These are phyloP conservation scores for Angomonas desouzai DNA, from an alignment of 208 protist genomes.

Conservation along the genomic window DNA sequence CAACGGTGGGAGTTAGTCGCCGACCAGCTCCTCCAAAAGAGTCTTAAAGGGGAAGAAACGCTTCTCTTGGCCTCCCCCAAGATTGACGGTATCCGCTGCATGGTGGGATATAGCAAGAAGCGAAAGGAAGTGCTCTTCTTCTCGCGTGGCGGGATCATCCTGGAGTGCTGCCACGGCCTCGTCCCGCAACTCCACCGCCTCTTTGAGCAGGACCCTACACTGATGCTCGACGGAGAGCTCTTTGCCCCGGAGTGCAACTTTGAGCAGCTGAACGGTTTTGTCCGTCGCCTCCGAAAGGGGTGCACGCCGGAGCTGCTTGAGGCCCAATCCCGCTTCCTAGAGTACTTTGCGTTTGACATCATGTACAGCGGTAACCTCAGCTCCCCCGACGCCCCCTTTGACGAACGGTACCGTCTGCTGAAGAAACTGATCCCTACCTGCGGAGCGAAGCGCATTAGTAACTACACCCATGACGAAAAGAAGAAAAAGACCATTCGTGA, in stretches of 20 bases:
- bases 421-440: conserved; percentile 77
- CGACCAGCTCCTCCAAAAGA: conserved; percentile 34
- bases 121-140: conserved; percentile 75
- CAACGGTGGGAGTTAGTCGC: conserved; percentile 75
- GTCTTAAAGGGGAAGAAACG: conserved; percentile 18
- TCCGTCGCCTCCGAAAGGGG: conserved; percentile 46
- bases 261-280: conserved; percentile 81
- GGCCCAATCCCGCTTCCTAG: conserved; percentile 51
- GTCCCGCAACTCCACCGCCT: conserved; percentile 63
- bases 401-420: conserved; percentile 74
- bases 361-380: conserved; percentile 73
- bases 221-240: conserved; percentile 85
- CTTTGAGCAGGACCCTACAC: conserved; percentile 61
- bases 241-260: conserved; percentile 84
- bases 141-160: conserved; percentile 78
- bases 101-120: conserved; percentile 69
- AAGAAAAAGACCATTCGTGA: conserved; percentile 70
- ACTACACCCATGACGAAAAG: conserved; percentile 75
- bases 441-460: conserved; percentile 79
- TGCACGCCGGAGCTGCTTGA: conserved; percentile 25
- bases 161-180: conserved; percentile 80
- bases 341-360: conserved; percentile 90
- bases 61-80: conserved; percentile 81
- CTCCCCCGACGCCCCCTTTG: conserved; percentile 48
- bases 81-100: conserved; percentile 88